Conservation (phyloP, 106 monocot genomes). For the Apostasia ramifera region DNA sequence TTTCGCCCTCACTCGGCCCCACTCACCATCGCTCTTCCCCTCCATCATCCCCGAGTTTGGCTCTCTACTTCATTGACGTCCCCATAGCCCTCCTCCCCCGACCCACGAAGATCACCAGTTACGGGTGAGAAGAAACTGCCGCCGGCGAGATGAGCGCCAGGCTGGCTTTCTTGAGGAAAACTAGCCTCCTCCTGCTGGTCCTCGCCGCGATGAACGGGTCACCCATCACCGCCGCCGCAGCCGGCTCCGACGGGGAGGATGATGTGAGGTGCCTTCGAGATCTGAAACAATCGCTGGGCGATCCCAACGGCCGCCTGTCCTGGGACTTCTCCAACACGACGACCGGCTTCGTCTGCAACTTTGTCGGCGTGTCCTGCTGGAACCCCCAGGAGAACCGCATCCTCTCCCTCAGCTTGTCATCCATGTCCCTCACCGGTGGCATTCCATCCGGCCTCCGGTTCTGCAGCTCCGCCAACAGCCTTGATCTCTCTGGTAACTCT, state of each 20-base stretch:
- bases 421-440: constrained; percentile 30
- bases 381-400: constrained; percentile 39
- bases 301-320: background rate
- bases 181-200: background rate
- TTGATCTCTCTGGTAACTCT: constrained; percentile 19
- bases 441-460: constrained; percentile 35
- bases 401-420: constrained; percentile 16
- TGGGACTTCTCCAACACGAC: constrained; percentile 30
- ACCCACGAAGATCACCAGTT: no score
- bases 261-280: constrained; percentile 19
- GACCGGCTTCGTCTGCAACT: constrained; percentile 24
- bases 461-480: constrained; percentile 18
- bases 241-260: background rate
- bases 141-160: constrained; percentile 1
- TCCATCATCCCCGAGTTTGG: no score
- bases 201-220: no score
- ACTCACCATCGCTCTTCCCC: no score
- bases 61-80: background rate
- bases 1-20: no score
- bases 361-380: constrained; percentile 33
- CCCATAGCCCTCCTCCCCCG: background rate
- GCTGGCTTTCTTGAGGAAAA: background rate
- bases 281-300: constrained; percentile 1
- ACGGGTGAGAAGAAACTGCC: background rate
- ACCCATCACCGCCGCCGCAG: background rate